Conservation (phyloP, 805 yeast species). For the Blastobotrys terrestris region DNA sequence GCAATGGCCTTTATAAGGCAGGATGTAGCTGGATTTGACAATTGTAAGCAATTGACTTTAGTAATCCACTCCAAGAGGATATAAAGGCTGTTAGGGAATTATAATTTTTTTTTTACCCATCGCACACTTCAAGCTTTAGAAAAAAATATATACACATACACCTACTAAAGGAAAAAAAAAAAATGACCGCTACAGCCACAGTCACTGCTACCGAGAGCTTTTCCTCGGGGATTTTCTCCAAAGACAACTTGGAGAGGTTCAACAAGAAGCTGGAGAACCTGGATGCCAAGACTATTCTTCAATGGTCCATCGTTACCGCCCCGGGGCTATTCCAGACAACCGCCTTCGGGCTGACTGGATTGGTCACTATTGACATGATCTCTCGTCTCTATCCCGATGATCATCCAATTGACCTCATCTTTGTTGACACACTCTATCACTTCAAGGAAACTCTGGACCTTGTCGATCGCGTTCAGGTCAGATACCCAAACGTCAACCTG, state of each 20-base stretch:
- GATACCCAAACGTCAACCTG: constrained; percentile 50
- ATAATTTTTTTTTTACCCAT: neutral
- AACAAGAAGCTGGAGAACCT: constrained; percentile 53
- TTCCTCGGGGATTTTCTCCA: constrained; percentile 31
- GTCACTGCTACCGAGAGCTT: constrained; percentile 6
- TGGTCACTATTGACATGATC: constrained; percentile 80
- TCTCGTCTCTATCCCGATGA: constrained; percentile 40
- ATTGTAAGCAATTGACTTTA: neutral
- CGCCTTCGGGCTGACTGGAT: constrained; percentile 90
- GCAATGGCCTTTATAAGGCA: neutral
- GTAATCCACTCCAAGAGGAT: neutral
- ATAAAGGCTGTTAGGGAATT: neutral
- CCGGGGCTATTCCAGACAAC: constrained; percentile 85
- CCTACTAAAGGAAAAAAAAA: neutral
- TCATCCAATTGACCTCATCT: constrained; percentile 63
- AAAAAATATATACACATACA: neutral
- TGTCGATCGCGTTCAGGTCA: constrained; percentile 49
- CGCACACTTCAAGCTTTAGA: neutral
- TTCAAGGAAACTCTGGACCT: constrained; percentile 88
- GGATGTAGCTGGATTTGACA: neutral
- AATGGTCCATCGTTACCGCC: constrained; percentile 80
- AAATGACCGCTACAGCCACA: constrained; percentile 2
- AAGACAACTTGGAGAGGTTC: constrained; percentile 56
- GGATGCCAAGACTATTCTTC: constrained; percentile 64
- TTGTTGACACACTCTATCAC: constrained; percentile 86